Conservation (phyloP, 2,329 filamentous ascomycete genomes). For the Dothistroma pini region DNA sequence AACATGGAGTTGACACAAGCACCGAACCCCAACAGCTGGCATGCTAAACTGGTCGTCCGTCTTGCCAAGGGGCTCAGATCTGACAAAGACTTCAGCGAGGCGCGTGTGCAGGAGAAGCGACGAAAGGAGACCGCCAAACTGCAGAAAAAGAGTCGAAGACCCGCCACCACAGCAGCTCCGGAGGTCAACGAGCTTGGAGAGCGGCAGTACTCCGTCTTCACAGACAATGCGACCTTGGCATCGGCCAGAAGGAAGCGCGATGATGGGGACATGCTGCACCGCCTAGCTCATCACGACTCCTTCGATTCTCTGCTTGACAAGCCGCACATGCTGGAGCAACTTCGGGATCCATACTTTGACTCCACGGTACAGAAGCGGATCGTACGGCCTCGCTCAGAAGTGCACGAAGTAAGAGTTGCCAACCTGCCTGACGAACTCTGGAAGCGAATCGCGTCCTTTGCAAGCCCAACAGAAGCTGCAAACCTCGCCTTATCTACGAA, state of each 20-base stretch:
- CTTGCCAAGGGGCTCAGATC: conserved; percentile 29
- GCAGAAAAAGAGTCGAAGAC: conserved; percentile 19
- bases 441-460: conserved; percentile 41
- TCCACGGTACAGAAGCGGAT: conserved; percentile 10
- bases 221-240: conserved; percentile 24
- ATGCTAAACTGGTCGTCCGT: conserved; percentile 27
- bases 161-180: conserved; percentile 8
- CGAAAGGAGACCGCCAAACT: conserved; percentile 23
- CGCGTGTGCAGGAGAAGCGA: conserved; percentile 27
- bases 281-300: conserved; percentile 36
- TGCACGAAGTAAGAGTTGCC: conserved; percentile 42
- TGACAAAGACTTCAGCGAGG: conserved; percentile 29
- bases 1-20: conserved; percentile 29
- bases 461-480: conserved; percentile 47
- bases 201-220: conserved; percentile 32
- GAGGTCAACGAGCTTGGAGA: conserved; percentile 35
- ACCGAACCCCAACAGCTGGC: conserved; percentile 29
- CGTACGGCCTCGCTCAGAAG: conserved; percentile 17
- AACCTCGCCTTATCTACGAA: conserved; percentile 50
- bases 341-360: conserved; percentile 23
- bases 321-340: conserved; percentile 15
- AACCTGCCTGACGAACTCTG: conserved; percentile 47
- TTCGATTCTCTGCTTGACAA: conserved; percentile 35
- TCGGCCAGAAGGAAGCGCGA: conserved; percentile 26
- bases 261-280: conserved; percentile 39